These are phyloP conservation scores for Xylaria sp. DNA, from an alignment of 2,329 filamentous ascomycete genomes.

Conservation along the genomic window DNA sequence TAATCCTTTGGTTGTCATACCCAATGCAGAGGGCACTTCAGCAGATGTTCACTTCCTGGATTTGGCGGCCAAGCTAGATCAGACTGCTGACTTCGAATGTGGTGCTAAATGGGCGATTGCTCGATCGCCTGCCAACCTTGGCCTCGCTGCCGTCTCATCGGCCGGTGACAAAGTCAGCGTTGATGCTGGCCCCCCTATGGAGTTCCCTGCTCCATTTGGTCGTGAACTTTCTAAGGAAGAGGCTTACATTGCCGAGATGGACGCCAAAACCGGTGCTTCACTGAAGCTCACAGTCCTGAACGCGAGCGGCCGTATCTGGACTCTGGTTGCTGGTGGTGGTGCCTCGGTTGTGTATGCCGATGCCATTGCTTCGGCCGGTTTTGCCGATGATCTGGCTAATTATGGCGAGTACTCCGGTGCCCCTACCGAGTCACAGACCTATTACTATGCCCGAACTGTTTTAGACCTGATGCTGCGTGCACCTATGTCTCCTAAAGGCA, in stretches of 20 bases:
- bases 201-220: constrained; percentile 98
- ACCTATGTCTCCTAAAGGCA: constrained; percentile 83
- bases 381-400: constrained; percentile 96
- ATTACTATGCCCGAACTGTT: constrained; percentile 97
- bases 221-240: constrained; percentile 99
- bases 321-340: constrained; percentile 97
- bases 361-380: constrained; percentile 94
- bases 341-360: constrained; percentile 99
- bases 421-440: constrained; percentile 97
- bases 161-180: constrained; percentile 82
- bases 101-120: constrained; percentile 99
- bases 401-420: constrained; percentile 99
- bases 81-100: constrained; percentile 99
- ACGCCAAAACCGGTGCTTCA: constrained; percentile 98
- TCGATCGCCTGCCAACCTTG: constrained; percentile 85
- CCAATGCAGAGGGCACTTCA: constrained; percentile 88
- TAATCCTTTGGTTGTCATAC: constrained; percentile 98
- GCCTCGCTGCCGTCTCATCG: constrained; percentile 70
- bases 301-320: constrained; percentile 91
- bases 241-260: constrained; percentile 97
- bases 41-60: constrained; percentile 98
- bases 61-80: constrained; percentile 96
- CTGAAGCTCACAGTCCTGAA: constrained; percentile 98
- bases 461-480: constrained; percentile 97
- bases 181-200: constrained; percentile 96